Evolutionary conservation across 495 filamentous ascomycete genomes (phyloP).

Genomic region (Collariella sp.): DNA sequence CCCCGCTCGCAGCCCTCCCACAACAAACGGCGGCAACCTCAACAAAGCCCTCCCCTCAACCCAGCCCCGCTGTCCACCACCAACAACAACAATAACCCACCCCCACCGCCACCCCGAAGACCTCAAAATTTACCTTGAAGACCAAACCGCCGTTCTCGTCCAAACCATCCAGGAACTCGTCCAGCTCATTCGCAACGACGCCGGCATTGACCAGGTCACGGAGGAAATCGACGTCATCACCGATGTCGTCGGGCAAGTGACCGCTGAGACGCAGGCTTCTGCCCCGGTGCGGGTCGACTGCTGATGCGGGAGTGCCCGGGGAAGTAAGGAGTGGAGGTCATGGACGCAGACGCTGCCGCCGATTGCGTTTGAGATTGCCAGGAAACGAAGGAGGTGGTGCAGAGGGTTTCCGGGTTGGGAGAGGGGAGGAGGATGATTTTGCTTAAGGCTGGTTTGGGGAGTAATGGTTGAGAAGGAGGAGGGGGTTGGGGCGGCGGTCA

Average conservation of each 20-base stretch:
- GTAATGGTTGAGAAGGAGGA: background rate
- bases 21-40: conserved; percentile 26
- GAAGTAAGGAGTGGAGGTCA: conserved; percentile 47
- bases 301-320: too few species aligned
- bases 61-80: conserved; percentile 17
- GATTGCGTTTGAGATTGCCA: conserved; percentile 78
- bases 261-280: conserved; percentile 51
- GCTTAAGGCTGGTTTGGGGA: conserved; percentile 18
- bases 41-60: conserved; percentile 31
- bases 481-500: background rate
- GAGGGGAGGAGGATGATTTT: conserved; percentile 38
- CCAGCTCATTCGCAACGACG: conserved; percentile 63
- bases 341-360: conserved; percentile 67
- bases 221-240: conserved; percentile 64
- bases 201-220: conserved; percentile 55
- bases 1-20: conserved; percentile 26
- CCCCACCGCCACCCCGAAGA: conserved; percentile 54
- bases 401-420: conserved; percentile 32
- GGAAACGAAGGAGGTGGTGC: conserved; percentile 70
- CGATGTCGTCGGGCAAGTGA: conserved; percentile 59
- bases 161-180: conserved; percentile 77
- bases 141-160: conserved; percentile 72
- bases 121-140: conserved; percentile 71
- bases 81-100: conserved; percentile 9
- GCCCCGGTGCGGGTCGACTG: conserved; percentile 50